These are phyloP conservation scores for Hsuehochloa calcarea DNA, from an alignment of 176 grass and related monocot genomes.

Conservation along the genomic window DNA sequence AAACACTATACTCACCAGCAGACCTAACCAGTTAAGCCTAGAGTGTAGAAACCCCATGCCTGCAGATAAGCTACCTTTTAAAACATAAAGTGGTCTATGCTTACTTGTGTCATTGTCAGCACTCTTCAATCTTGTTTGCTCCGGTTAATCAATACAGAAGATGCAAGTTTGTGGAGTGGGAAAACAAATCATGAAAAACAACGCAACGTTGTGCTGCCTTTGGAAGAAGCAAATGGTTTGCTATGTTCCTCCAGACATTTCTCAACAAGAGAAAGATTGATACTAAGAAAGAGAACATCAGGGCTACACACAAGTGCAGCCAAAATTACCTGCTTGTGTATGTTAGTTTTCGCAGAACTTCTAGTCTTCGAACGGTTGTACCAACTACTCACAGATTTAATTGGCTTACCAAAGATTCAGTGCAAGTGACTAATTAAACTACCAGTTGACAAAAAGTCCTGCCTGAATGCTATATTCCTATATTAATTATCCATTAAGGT, in stretches of 20 bases:
- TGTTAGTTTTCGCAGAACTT: no score
- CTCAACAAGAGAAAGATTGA: no score
- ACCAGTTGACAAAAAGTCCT: no score
- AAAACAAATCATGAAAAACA: background rate
- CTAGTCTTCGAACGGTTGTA: background rate
- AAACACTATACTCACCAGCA: constrained; percentile 36
- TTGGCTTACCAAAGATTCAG: no score
- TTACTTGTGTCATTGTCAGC: constrained; percentile 31
- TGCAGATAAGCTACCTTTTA: constrained; percentile 39
- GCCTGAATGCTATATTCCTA: background rate
- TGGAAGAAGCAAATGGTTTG: no score
- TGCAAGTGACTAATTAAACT: no score
- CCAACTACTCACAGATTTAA: no score
- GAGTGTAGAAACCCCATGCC: constrained; percentile 10
- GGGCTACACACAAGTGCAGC: background rate
- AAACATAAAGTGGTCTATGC: constrained; percentile 14
- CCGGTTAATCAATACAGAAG: background rate
- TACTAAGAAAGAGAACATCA: no score
- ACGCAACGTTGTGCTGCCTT: no score
- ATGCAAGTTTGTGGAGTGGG: constrained; percentile 12
- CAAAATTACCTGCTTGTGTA: no score
- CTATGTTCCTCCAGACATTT: no score
- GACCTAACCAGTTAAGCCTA: constrained; percentile 26
- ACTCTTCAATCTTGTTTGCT: constrained; percentile 34
- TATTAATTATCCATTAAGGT: background rate